Base-by-base conservation (phyloP, 2,329 filamentous ascomycete species). In the Hypoxylon sp. region DNA sequence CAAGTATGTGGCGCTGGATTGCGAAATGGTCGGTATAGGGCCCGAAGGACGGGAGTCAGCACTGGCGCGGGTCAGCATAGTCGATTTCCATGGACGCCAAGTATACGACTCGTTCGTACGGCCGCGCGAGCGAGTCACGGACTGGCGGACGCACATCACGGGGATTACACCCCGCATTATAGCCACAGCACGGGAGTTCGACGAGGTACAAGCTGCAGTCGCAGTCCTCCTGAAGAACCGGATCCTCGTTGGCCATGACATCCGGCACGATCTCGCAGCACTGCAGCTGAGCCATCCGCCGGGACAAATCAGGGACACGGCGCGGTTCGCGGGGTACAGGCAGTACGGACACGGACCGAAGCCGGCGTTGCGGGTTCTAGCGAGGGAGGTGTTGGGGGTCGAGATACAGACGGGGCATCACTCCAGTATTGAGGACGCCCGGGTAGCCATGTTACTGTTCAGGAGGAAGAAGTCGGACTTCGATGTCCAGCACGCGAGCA, bases 21-120 rank as follows among this genome's bases (percentile, higher is more conserved):
- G 96, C 78, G 96, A 99, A 80, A 99, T 99, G 96, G 96, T 99
- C 24, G 96, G 95, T 49, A 88, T 96, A 11, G 92, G 91, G 0
- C 86, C 87, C 0, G 88, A 88, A 52, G 86, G 88, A 20, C 84
- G 90, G 68, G 86, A 89, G 74, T 93, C 93, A 33, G 89, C 89
- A 0, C 86, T 99, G 45, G 96, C 96, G 0, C 88, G 96, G 48
- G 93, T 95, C 58, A 97, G 92, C 75, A 82, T 97, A 14, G 94
- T 97, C 71, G 97, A 98, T 78, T 99, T 94, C 78, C 93, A 97
- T 76, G 94, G 94, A 16, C 87, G 91, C 26, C 93, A 97, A 78
- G 82, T 99, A 46, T 97, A 98, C 84, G 96, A 99, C 81, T 95
- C 92, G 11, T 98, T 91, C 75, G 96, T 98, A 8, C 86, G 87